phyloP scores from a whole-genome alignment of 2,329 filamentous ascomycete genomes.

The Leptographium wingfieldii region DNA sequence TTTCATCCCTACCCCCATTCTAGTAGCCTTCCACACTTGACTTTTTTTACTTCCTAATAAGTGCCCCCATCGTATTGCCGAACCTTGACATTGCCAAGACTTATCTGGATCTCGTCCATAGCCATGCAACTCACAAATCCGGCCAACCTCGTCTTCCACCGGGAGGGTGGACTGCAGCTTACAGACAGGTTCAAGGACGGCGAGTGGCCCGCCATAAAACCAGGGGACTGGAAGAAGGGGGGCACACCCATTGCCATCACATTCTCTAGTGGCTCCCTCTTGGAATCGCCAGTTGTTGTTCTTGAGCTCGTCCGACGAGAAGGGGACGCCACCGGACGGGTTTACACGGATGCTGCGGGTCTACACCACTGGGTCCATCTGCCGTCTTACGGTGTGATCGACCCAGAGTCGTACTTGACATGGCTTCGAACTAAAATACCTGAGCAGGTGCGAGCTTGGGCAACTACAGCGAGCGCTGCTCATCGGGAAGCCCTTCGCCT shows the following conservation, averaged over 20 bases:
- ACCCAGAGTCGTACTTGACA: constrained; percentile 1
- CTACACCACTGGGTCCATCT: constrained; percentile 7
- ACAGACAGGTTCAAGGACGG: constrained; percentile 8
- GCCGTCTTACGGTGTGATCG: constrained; percentile 7
- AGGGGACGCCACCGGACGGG: constrained; percentile 10
- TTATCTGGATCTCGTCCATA: too few species aligned
- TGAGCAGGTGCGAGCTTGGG: not conserved
- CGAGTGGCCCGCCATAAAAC: constrained; percentile 3
- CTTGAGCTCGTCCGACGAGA: constrained; percentile 6
- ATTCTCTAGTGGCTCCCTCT: constrained; percentile 6
- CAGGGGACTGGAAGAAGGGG: constrained; percentile 5
- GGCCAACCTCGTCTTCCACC: constrained; percentile 8
- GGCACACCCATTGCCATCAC: not conserved
- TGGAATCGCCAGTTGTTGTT: constrained; percentile 1
- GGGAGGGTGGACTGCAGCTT: constrained; percentile 9
- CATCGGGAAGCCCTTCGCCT: constrained; percentile 11
- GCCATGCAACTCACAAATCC: constrained; percentile 7
- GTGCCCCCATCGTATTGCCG: not conserved
- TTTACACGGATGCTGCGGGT: constrained; percentile 7
- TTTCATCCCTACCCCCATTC: too few species aligned
- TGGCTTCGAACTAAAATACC: constrained; percentile 1
- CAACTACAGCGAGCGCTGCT: constrained; percentile 1
- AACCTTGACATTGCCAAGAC: too few species aligned
- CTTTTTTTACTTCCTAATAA: not conserved
- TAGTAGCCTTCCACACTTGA: not conserved